Base-by-base conservation (phyloP, 495 filamentous ascomycete genomes). In the Aspergillus biplanus region DNA sequence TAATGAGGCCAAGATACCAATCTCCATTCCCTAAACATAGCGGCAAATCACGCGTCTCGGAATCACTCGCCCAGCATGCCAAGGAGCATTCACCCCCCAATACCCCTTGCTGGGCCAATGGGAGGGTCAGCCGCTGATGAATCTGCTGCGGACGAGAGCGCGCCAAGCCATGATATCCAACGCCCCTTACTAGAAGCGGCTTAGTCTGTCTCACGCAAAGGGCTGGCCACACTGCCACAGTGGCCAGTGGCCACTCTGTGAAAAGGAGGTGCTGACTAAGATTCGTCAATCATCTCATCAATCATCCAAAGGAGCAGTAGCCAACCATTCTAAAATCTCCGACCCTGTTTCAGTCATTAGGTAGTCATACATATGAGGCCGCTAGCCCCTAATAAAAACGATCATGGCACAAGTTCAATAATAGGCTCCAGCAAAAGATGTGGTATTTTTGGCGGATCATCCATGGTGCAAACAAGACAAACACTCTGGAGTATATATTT, bases 21-120 rank as follows among this genome's bases (percentile, higher is more conserved):
- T 39, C 58, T n/a, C 58, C 58, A 53, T 34, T 33, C 46, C 52
- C 61, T 57, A 63, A 63, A 63, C 31, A 62, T 63, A 63, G 61
- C 61, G 11, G 54, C 61, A 63, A 63, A 63, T 63, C 61, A 63
- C 61, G 34, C 52, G 47, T 53, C 52, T 18, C 37, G n/a, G 53
- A 16, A 6, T 11, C 6, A 39, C 59, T 56, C 52, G 59, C 39
- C 52, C 39, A 49, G 60, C 32, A 12, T 12, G 61, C 61, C 61
- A 63, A 63, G 61, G 1, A 11, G 32, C 13, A n/a, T 47, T 57
- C 61, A 57, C 61, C 61, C 53, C 61, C 31, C 21, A 13, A 13
- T 39, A 11, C 7, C 7, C 16, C 7, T 4, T 44, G 1, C 47
- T 44, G 7, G 33, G 6, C 58, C 58, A 60, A 53, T 60, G 49